Evolutionary conservation across 495 filamentous ascomycete genomes (phyloP), one percentile per base, ranked within the genome.

Genomic region (Tuber umbilicatum): DNA sequence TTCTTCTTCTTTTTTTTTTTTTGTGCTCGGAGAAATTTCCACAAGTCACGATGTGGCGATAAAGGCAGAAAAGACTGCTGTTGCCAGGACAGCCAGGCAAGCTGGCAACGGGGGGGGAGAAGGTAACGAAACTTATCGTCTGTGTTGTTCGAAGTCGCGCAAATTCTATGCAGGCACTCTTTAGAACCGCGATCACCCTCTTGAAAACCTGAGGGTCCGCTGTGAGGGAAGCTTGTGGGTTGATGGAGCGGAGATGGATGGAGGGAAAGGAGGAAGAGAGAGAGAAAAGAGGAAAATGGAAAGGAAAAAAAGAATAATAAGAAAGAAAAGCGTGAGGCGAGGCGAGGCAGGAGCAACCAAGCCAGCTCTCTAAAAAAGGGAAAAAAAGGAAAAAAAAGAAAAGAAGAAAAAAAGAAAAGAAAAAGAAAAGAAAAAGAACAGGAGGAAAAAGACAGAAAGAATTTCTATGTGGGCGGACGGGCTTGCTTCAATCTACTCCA

Each of bases 71-170:
- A 82, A 71, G 80, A 81, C 80, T 78, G 79, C 80, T 78, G 79
- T 79, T 82, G 80, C 80, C 80, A 79, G 79, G 78, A 81, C 80
- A 81, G 80, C 79, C 80, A 81, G 79, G 76, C 80, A 78, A 78
- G 80, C 80, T 81, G 80, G 80, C 80, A 82, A 82, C 79, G 77
- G 55, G 55, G 45, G 79, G 77, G 77, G 82, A 82, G 77, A 80
- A 81, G 71, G 80, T 79, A 75, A 82, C 72, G 77, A 79, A 80
- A 78, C 80, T 82, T 78, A 79, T 81, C 73, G 77, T 73, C 55
- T 35, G 55, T 64, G 27, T 64, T 64, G 55, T 64, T 64, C 19
- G 55, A 35, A 78, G 77, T 81, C 80, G 80, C 79, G 79, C 79
- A 79, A 64, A 68, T 55, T 47, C 45, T 73, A 77, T 81, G 75